A percentile compares a stretch with the other conserved stretches of the same genome.
Conservation (phyloP, 2,329 filamentous ascomycete species). For the Rhinocladiella similis region DNA sequence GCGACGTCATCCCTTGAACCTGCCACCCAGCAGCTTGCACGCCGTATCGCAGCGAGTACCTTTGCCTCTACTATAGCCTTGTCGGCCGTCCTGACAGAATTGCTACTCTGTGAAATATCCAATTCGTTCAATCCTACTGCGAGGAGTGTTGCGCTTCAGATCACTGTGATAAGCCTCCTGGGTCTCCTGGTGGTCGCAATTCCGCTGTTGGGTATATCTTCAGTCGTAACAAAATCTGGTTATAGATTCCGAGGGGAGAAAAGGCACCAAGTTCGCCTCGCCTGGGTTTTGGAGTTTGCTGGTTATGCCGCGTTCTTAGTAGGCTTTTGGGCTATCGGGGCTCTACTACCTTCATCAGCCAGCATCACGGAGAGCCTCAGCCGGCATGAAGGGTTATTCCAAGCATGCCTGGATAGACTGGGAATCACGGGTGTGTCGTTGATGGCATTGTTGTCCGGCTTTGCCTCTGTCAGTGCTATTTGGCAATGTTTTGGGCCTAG, state of each 20-base stretch:
- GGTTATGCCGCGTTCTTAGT: conserved; percentile 70
- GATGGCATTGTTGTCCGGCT: conserved; percentile 86
- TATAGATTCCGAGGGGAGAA: conserved; percentile 62
- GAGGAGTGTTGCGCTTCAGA: conserved; percentile 65
- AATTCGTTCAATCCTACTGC: conserved; percentile 70
- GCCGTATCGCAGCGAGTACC: conserved; percentile 56
- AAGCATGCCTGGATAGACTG: conserved; percentile 64
- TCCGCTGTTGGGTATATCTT: conserved; percentile 76
- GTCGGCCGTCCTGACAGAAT: conserved; percentile 72
- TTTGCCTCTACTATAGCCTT: conserved; percentile 78
- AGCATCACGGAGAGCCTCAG: conserved; percentile 39
- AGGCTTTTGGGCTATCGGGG: conserved; percentile 74
- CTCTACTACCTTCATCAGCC: conserved; percentile 55
- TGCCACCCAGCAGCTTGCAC: conserved; percentile 30
- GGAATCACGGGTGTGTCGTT: conserved; percentile 82
- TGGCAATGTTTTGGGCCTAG: conserved; percentile 79
- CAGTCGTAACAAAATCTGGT: conserved; percentile 57
- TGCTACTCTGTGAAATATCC: conserved; percentile 82
- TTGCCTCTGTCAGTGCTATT: conserved; percentile 81
- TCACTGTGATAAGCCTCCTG: conserved; percentile 70
- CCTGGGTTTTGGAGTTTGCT: conserved; percentile 64
- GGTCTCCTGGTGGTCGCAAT: conserved; percentile 72
- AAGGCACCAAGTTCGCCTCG: conserved; percentile 57
- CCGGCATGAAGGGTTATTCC: conserved; percentile 47
- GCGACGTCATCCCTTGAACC: conserved; percentile 25